Evolutionary conservation across 805 yeast species (phyloP).

Genomic region (Tetrapisispora taiwanensis): DNA sequence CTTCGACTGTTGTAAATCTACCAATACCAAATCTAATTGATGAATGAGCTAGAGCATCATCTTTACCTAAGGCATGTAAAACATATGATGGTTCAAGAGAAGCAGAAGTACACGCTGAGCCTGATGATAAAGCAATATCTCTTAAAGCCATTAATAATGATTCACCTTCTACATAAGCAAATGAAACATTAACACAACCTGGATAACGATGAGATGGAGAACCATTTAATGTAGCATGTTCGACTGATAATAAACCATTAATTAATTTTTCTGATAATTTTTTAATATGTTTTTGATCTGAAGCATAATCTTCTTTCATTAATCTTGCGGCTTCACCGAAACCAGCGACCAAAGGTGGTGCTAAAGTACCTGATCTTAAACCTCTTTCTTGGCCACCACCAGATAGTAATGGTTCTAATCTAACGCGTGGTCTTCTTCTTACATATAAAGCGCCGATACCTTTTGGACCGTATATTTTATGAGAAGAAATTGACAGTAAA

Average conservation of each 20-base stretch:
- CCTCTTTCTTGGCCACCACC: constrained; percentile 99
- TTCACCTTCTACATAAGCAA: constrained; percentile 97
- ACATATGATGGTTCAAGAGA: constrained; percentile 97
- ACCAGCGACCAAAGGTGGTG: constrained; percentile 93
- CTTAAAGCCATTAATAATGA: constrained; percentile 94
- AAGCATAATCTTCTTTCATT: constrained; percentile 59
- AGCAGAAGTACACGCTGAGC: constrained; percentile 98
- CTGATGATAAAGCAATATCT: constrained; percentile 91
- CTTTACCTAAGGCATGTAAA: constrained; percentile 92
- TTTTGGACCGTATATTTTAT: constrained; percentile 95
- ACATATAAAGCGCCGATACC: constrained; percentile 94
- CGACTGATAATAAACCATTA: constrained; percentile 64
- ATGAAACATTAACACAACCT: constrained; percentile 94
- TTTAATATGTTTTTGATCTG: constrained; percentile 62
- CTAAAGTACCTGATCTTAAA: constrained; percentile 88
- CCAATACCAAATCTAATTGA: constrained; percentile 96
- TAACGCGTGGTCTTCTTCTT: constrained; percentile 96
- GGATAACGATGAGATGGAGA: constrained; percentile 64
- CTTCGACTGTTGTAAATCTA: constrained; percentile 92
- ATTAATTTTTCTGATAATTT: constrained; percentile 64
- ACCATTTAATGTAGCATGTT: constrained; percentile 86
- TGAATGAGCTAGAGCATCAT: constrained; percentile 97
- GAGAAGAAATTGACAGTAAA: constrained; percentile 86
- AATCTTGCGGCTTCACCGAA: constrained; percentile 96
- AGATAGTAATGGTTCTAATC: constrained; percentile 86